These are phyloP conservation scores for Peterozyma toletana DNA, from an alignment of 805 yeast genomes.

Conservation along the genomic window DNA sequence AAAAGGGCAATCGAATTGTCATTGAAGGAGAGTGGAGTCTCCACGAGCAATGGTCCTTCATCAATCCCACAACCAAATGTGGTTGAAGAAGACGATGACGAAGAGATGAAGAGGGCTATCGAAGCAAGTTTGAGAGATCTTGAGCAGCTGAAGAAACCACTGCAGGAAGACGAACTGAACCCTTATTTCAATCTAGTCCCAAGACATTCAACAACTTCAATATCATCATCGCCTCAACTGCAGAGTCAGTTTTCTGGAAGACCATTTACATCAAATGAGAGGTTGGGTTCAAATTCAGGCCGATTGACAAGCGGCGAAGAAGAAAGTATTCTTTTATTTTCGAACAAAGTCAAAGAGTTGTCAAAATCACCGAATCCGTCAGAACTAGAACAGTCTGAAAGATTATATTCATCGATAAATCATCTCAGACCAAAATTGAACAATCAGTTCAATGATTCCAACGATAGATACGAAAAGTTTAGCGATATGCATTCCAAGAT, in stretches of 20 bases:
- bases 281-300: constrained; percentile 6
- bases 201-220: constrained; percentile 7
- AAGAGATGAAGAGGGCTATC: constrained; percentile 88
- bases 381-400: constrained; percentile 33
- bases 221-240: constrained; percentile 7
- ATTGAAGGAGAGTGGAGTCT: constrained; percentile 40
- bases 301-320: constrained; percentile 54
- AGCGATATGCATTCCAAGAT: constrained; percentile 74
- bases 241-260: constrained; percentile 4
- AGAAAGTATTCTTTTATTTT: constrained; percentile 59
- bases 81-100: constrained; percentile 59
- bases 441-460: constrained; percentile 47
- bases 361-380: constrained; percentile 24
- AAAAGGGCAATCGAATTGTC: constrained; percentile 75
- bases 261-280: background rate
- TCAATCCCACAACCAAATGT: constrained; percentile 9
- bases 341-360: constrained; percentile 45
- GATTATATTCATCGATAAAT: constrained; percentile 50
- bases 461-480: constrained; percentile 54
- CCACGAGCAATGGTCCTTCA: constrained; percentile 11
- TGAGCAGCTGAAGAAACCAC: constrained; percentile 21
- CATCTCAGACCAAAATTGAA: constrained; percentile 67
- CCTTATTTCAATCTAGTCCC: constrained; percentile 7
- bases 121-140: constrained; percentile 82
- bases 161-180: constrained; percentile 2